Conservation (phyloP, 108 stramenopile species). For the Pseudonitzschia pungens region DNA sequence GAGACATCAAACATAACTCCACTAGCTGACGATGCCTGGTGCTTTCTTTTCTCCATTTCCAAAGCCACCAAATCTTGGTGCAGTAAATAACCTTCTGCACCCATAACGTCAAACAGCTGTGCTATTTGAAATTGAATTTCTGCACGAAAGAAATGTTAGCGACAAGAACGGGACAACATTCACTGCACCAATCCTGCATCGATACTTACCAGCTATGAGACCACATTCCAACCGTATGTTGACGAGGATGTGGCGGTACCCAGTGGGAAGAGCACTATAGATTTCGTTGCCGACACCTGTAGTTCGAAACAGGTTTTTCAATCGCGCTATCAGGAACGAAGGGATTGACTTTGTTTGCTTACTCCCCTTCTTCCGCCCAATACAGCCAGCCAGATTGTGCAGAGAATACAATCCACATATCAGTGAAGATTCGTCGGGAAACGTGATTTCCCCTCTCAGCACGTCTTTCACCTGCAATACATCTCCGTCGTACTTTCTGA, state of each 20-base stretch:
- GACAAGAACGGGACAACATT: background rate
- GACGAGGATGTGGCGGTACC: slow-evolving; percentile 52
- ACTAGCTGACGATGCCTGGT: background rate
- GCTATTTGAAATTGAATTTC: slow-evolving; percentile 56
- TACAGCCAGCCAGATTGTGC: background rate
- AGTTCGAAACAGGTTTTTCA: slow-evolving; percentile 52
- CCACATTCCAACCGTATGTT: slow-evolving; percentile 36
- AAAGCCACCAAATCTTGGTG: slow-evolving; percentile 32
- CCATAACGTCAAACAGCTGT: slow-evolving; percentile 36
- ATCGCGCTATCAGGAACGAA: slow-evolving; percentile 37
- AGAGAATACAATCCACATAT: slow-evolving; percentile 33
- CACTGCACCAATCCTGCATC: background rate
- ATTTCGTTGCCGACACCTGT: slow-evolving; percentile 15
- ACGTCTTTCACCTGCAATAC: slow-evolving; percentile 46
- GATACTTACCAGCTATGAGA: slow-evolving; percentile 49
- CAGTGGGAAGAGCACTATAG: slow-evolving; percentile 40
- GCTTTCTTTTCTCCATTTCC: slow-evolving; percentile 1
- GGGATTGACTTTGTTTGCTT: background rate
- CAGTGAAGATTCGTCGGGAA: slow-evolving; percentile 47
- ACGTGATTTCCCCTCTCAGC: slow-evolving; percentile 38
- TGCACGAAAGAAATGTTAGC: slow-evolving; percentile 3
- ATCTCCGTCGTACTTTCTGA: slow-evolving; percentile 49
- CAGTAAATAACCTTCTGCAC: slow-evolving; percentile 37
- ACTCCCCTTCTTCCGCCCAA: background rate
- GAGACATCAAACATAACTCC: background rate